Evolutionary conservation across 805 yeast genomes (phyloP).

Genomic region (Metschnikowia reukaufii): DNA sequence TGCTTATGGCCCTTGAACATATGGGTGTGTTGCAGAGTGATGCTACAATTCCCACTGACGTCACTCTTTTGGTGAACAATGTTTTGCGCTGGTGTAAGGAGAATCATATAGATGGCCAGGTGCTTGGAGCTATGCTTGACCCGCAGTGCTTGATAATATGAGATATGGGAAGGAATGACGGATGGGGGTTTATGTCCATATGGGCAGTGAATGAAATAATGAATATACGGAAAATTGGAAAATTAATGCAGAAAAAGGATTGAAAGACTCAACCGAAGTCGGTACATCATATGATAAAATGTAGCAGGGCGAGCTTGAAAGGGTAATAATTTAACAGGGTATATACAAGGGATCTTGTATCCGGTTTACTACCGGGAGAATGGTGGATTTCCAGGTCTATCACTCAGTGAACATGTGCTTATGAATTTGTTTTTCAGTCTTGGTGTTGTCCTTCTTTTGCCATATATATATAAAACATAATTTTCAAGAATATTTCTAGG

Average conservation of each 20-base stretch:
- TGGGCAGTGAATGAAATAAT: background rate
- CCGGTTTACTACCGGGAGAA: too few relatives aligned
- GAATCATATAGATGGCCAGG: slow-evolving; percentile 25
- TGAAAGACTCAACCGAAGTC: too few relatives aligned
- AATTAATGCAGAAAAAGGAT: background rate
- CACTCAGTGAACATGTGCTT: too few relatives aligned
- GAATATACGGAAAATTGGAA: background rate
- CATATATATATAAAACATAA: too few relatives aligned
- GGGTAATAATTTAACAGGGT: too few relatives aligned
- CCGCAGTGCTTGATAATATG: slow-evolving; percentile 29
- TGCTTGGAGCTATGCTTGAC: slow-evolving; percentile 30
- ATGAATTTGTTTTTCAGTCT: too few relatives aligned
- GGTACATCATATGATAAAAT: too few relatives aligned
- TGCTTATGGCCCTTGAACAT: slow-evolving; percentile 56
- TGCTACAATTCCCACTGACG: background rate
- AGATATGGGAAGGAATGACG: background rate
- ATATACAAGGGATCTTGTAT: too few relatives aligned
- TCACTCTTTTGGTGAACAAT: slow-evolving; percentile 3
- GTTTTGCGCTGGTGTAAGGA: slow-evolving; percentile 31
- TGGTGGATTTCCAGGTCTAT: too few relatives aligned
- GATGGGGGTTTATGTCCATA: background rate
- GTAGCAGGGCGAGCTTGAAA: too few relatives aligned
- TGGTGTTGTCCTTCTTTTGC: too few relatives aligned
- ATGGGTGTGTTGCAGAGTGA: slow-evolving; percentile 37
- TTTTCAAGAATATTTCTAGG: too few relatives aligned